Conservation (phyloP, 202 grass and related monocot genomes). For the Schoenoplectus triqueter region DNA sequence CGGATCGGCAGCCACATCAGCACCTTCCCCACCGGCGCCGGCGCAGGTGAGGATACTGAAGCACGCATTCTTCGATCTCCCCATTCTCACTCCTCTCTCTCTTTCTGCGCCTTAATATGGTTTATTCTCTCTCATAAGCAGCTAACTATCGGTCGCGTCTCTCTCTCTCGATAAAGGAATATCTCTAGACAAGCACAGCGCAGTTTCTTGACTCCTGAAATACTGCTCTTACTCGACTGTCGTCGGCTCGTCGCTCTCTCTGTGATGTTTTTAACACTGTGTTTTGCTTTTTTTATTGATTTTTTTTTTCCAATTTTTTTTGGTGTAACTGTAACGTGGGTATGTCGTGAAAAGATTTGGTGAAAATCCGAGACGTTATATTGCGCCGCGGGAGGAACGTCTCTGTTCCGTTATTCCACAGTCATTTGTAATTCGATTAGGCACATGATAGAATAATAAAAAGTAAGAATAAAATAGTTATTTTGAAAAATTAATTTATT, state of each 20-base stretch:
- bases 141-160: not conserved
- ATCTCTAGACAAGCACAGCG: too few relatives aligned
- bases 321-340: conserved; percentile 18
- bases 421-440: not conserved
- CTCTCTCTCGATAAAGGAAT: too few relatives aligned
- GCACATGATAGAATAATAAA: not conserved
- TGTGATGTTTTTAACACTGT: conserved; percentile 16
- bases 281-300: not conserved
- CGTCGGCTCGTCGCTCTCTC: conserved; percentile 3
- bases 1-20: conserved; percentile 49
- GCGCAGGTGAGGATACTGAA: conserved; percentile 88
- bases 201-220: not conserved
- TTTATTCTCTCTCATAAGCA: conserved; percentile 17
- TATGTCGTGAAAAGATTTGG: conserved; percentile 35
- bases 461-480: too few relatives aligned
- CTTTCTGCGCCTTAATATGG: not conserved
- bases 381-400: conserved; percentile 11
- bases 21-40: conserved; percentile 45
- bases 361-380: conserved; percentile 13
- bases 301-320: not conserved
- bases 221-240: conserved; percentile 10
- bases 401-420: conserved; percentile 22
- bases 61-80: conserved; percentile 76
- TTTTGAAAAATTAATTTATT: too few relatives aligned
- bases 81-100: conserved; percentile 48